Evolutionary conservation across 202 grass and related monocot genomes (phyloP), one percentile per base, ranked within the genome.

Genomic region (Panicum virgatum): DNA sequence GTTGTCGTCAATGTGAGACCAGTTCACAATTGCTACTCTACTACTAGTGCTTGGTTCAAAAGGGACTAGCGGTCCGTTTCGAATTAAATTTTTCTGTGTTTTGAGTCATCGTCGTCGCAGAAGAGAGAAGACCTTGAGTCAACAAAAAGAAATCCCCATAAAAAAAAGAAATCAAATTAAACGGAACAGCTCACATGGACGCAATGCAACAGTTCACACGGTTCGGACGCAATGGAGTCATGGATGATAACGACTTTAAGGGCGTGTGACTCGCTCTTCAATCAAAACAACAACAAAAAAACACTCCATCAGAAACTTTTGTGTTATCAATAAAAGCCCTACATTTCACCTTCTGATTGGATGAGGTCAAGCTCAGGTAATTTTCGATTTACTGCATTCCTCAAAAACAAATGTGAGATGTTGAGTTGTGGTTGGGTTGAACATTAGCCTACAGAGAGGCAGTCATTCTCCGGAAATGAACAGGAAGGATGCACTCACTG

Each of bases 51-150:
- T 40, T 45, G 15, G 40, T 19, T 48, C 59, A 61, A 7, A 69
- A 53, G 32, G 0, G 58, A 19, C 58, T 47, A 43, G 34, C 42
- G 76, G 19, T 61, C 61, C 42, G 62, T 61, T 52, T 34, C 2
- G 3, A 43, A 42, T 36, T 29, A 70, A 0, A 30, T 5, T 30
- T n/a, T 51, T 9, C 5, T 34, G 36, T 52, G 15, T 29, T 47
- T 66, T 58, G 23, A 75, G 62, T 5, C 81, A 61, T 81, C 62
- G 15, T 68, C 50, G 11, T 75, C 40, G 23, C 65, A n/a, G n/a
- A n/a, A n/a, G n/a, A n/a, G n/a, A 86, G 78, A 76, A 25, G 85
- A 76, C 85, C 62, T 82, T 87, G 84, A 81, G 52, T 53, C 67
- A 9, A 37, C 53, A 32, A n/a, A n/a, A n/a, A n/a, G n/a, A n/a